These are phyloP conservation scores for Entrophospora sp. DNA, from an alignment of 192 early-diverging fungal genomes.

Conservation along the genomic window DNA sequence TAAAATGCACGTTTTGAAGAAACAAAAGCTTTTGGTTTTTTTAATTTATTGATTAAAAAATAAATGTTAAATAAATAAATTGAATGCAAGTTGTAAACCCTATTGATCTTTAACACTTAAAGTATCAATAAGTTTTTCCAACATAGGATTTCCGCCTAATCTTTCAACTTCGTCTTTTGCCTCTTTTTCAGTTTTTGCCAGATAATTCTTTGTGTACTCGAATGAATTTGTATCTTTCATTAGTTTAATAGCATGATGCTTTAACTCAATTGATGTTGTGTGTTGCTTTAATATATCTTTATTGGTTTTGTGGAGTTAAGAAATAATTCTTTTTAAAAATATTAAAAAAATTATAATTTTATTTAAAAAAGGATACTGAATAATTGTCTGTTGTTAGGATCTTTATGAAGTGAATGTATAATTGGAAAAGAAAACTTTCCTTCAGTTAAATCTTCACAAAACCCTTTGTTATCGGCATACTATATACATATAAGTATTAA, in stretches of 20 bases:
- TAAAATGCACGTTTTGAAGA: too few relatives aligned
- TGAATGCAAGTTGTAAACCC: too few relatives aligned
- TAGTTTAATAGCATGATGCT: conserved; percentile 75
- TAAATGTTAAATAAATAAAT: too few relatives aligned
- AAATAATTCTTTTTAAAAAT: neutral
- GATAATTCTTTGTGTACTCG: conserved; percentile 61
- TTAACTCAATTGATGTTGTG: conserved; percentile 72
- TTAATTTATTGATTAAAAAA: too few relatives aligned
- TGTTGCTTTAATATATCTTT: conserved; percentile 80
- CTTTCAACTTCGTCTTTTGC: conserved; percentile 53
- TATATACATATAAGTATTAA: conserved; percentile 22
- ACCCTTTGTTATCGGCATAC: conserved; percentile 94
- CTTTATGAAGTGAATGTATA: conserved; percentile 71
- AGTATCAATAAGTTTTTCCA: conserved; percentile 55
- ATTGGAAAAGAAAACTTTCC: conserved; percentile 98
- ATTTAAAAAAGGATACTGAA: conserved; percentile 44
- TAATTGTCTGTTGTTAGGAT: conserved; percentile 56
- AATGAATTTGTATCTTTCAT: conserved; percentile 74
- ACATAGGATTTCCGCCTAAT: conserved; percentile 69
- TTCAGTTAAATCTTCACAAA: conserved; percentile 96
- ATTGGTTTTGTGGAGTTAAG: neutral
- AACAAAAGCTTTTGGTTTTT: too few relatives aligned
- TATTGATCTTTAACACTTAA: conserved; percentile 31
- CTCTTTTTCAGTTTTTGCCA: conserved; percentile 54
- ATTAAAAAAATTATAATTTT: neutral